These are phyloP conservation scores for Nannizziopsis barbatae DNA, from an alignment of 2,329 filamentous ascomycete species.

Conservation along the genomic window DNA sequence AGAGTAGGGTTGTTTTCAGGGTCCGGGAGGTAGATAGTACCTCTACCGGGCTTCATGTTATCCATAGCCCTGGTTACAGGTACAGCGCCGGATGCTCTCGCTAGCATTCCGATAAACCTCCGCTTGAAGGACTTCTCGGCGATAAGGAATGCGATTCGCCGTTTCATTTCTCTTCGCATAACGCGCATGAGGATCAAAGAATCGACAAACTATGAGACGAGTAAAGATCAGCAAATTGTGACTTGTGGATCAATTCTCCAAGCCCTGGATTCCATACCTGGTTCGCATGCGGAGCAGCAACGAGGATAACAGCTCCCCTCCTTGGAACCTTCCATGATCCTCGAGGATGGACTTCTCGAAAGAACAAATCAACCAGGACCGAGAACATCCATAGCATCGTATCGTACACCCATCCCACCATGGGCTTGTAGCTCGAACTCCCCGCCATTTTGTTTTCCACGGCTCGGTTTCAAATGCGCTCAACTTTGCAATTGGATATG, in stretches of 20 bases:
- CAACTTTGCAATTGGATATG: too few relatives aligned
- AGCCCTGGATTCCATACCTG: slow-evolving; percentile 47
- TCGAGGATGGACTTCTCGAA: slow-evolving; percentile 89
- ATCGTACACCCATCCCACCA: slow-evolving; percentile 42
- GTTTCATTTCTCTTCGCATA: slow-evolving; percentile 71
- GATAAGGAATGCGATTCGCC: slow-evolving; percentile 83
- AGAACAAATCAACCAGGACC: slow-evolving; percentile 87
- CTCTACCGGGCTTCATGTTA: slow-evolving; percentile 64
- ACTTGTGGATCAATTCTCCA: too few relatives aligned
- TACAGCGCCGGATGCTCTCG: slow-evolving; percentile 74
- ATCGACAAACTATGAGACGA: slow-evolving; percentile 67
- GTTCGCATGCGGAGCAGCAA: slow-evolving; percentile 93
- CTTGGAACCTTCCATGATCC: slow-evolving; percentile 91
- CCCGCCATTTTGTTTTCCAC: slow-evolving; percentile 25
- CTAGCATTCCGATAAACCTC: slow-evolving; percentile 76
- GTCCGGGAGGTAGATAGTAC: slow-evolving; percentile 79
- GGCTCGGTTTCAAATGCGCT: too few relatives aligned
- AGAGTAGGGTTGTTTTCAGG: slow-evolving; percentile 74
- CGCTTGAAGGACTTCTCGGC: slow-evolving; percentile 91
- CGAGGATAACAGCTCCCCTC: slow-evolving; percentile 81
- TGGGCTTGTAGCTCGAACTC: slow-evolving; percentile 31
- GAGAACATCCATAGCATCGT: slow-evolving; percentile 42
- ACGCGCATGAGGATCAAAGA: slow-evolving; percentile 87
- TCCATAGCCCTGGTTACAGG: slow-evolving; percentile 92
- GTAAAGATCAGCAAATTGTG: not conserved